Evolutionary conservation across 169 alveolate genomes (phyloP).

Genomic region (Amoebophrya sp.): DNA sequence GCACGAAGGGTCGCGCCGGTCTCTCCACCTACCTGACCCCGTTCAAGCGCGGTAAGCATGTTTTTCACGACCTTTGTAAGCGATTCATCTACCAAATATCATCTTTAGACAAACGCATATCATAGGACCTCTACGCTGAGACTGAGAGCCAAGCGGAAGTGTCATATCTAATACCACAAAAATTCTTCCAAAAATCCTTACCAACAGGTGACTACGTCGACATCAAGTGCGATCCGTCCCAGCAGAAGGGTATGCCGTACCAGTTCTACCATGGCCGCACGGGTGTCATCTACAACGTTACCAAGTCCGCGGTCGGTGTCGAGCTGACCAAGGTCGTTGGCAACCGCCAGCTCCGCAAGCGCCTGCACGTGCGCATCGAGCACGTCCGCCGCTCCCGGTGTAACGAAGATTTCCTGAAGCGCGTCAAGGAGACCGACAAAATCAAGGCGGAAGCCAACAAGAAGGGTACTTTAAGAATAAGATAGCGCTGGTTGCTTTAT

Average conservation of each 20-base stretch:
- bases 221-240: constrained; percentile 91
- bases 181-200: background rate
- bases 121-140: too few species aligned
- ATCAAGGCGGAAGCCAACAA: constrained; percentile 83
- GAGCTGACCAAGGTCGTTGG: constrained; percentile 94
- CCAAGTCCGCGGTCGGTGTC: constrained; percentile 93
- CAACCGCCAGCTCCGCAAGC: constrained; percentile 88
- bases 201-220: constrained; percentile 92
- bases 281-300: constrained; percentile 94
- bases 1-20: constrained; percentile 89
- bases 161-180: too few species aligned
- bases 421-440: constrained; percentile 83
- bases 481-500: background rate
- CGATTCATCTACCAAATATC: too few species aligned
- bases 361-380: constrained; percentile 94
- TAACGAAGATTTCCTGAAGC: constrained; percentile 90
- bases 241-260: constrained; percentile 98
- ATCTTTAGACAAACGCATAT: too few species aligned
- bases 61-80: too few species aligned
- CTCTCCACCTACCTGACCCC: constrained; percentile 82
- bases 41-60: constrained; percentile 73
- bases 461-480: constrained; percentile 67
- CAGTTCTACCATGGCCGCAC: constrained; percentile 97
- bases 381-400: constrained; percentile 93
- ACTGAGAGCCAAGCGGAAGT: too few species aligned